Evolutionary conservation across 176 grass and related monocot genomes (phyloP).

Genomic region (Carex littledalei): DNA sequence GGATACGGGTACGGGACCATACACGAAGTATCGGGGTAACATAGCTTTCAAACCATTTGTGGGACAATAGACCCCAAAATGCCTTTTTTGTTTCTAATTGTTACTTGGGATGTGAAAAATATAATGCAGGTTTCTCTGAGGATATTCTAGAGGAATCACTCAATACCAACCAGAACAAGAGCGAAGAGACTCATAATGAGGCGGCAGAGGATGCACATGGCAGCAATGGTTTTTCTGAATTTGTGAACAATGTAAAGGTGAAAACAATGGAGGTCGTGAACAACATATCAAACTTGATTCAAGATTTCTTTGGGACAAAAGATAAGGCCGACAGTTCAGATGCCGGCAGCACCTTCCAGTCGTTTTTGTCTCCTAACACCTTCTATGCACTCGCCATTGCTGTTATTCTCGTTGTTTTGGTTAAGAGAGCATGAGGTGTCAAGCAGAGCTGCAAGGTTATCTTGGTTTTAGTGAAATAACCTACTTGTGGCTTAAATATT

Average conservation of each 20-base stretch:
- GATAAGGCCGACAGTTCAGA: slow-evolving; percentile 2
- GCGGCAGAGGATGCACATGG: background rate
- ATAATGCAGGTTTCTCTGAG: slow-evolving; percentile 30
- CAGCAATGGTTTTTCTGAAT: slow-evolving; percentile 34
- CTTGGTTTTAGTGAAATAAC: background rate
- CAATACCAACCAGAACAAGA: slow-evolving; percentile 14
- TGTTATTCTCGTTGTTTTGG: slow-evolving; percentile 57
- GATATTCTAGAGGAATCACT: slow-evolving; percentile 26
- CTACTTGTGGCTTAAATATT: background rate
- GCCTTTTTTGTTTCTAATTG: background rate
- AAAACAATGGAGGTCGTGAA: slow-evolving; percentile 35
- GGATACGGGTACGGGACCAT: too few species aligned
- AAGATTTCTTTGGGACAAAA: slow-evolving; percentile 43
- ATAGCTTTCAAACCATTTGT: background rate
- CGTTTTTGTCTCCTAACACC: slow-evolving; percentile 24
- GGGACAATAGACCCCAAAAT: background rate
- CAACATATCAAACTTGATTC: slow-evolving; percentile 50
- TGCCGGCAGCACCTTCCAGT: slow-evolving; percentile 4
- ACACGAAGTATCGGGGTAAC: too few species aligned
- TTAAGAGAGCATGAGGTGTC: slow-evolving; percentile 51
- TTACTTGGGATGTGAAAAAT: background rate
- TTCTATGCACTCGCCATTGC: slow-evolving; percentile 45
- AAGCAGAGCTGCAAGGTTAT: background rate
- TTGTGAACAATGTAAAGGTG: slow-evolving; percentile 48
- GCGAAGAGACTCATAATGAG: slow-evolving; percentile 10